A percentile compares a stretch with the other conserved stretches of the same genome.
phyloP scores from a whole-genome alignment of 2,329 filamentous ascomycete species.

The Fusarium cyanostomum region DNA sequence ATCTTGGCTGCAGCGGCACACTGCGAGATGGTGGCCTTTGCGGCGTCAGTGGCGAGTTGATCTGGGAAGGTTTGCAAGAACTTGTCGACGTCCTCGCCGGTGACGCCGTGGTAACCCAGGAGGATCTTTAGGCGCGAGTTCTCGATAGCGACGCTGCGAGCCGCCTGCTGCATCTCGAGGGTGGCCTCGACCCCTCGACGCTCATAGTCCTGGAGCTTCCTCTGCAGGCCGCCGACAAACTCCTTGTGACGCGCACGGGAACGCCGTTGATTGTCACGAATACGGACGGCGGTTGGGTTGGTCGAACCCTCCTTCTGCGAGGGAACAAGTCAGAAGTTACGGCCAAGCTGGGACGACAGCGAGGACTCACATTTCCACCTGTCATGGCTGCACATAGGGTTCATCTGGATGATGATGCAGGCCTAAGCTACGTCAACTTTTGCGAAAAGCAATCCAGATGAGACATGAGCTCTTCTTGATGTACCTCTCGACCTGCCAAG shows the following conservation, averaged over 20 bases:
- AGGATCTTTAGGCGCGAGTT: conserved; percentile 58
- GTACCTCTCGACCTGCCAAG: conserved; percentile 43
- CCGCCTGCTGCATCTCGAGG: conserved; percentile 63
- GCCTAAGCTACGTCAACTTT: conserved; percentile 36
- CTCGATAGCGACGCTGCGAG: conserved; percentile 58
- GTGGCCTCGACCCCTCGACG: conserved; percentile 59
- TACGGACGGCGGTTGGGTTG: conserved; percentile 50
- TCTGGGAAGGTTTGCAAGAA: conserved; percentile 51
- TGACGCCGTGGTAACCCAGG: conserved; percentile 52
- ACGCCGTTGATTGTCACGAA: conserved; percentile 63
- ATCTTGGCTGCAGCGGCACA: conserved; percentile 27
- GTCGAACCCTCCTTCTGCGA: conserved; percentile 41
- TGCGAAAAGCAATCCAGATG: conserved; percentile 35
- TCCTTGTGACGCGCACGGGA: conserved; percentile 62
- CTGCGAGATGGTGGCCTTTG: conserved; percentile 39
- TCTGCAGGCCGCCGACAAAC: conserved; percentile 59
- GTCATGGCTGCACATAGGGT: conserved; percentile 37
- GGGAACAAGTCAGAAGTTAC: conserved; percentile 34
- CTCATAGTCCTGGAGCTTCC: conserved; percentile 58
- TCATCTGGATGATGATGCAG: conserved; percentile 37
- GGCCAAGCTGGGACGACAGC: conserved; percentile 9
- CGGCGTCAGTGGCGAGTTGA: conserved; percentile 44
- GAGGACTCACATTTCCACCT: conserved; percentile 44
- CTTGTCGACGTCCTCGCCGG: conserved; percentile 51
- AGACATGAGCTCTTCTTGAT: conserved; percentile 42